phyloP scores from a whole-genome alignment of 208 protist species.

The Kentomonas sorsogonicus region DNA sequence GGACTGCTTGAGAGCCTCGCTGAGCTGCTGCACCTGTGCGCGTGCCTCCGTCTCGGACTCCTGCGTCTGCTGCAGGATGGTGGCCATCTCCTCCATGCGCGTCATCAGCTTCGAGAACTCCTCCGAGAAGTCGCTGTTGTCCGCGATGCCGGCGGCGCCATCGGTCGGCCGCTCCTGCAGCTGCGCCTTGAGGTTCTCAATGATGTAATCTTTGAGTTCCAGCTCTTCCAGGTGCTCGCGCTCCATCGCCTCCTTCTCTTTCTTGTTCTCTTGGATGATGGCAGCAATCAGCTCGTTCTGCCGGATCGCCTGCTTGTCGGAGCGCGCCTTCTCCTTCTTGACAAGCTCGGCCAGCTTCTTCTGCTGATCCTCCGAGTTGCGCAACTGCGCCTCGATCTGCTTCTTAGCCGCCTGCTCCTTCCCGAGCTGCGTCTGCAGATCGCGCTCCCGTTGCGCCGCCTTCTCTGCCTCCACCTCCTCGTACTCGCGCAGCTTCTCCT shows the following conservation, averaged over 20 bases:
- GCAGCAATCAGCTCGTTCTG: slow-evolving; percentile 80
- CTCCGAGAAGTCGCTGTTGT: slow-evolving; percentile 40
- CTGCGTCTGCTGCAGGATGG: slow-evolving; percentile 62
- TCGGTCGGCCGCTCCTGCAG: slow-evolving; percentile 44
- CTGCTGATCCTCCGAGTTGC: slow-evolving; percentile 37
- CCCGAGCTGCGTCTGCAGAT: slow-evolving; percentile 34
- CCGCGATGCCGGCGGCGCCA: slow-evolving; percentile 25
- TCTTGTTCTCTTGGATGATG: slow-evolving; percentile 80
- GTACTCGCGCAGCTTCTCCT: slow-evolving; percentile 23
- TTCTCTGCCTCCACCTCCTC: slow-evolving; percentile 25
- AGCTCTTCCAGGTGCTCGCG: slow-evolving; percentile 77
- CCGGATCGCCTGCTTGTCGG: slow-evolving; percentile 52
- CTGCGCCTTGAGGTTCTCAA: slow-evolving; percentile 68
- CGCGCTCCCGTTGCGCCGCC: slow-evolving; percentile 25
- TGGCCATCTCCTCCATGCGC: slow-evolving; percentile 76
- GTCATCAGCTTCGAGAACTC: slow-evolving; percentile 67
- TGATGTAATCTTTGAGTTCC: slow-evolving; percentile 71
- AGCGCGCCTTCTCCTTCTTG: slow-evolving; percentile 54
- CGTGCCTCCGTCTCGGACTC: slow-evolving; percentile 59
- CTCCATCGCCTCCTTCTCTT: slow-evolving; percentile 82
- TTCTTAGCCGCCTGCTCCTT: slow-evolving; percentile 39
- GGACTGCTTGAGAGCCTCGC: slow-evolving; percentile 57
- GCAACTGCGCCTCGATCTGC: slow-evolving; percentile 31
- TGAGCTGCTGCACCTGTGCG: slow-evolving; percentile 46
- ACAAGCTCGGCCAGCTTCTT: slow-evolving; percentile 52